These are phyloP conservation scores for Diaporthe longicolla DNA, from an alignment of 2,329 filamentous ascomycete species.

Conservation along the genomic window DNA sequence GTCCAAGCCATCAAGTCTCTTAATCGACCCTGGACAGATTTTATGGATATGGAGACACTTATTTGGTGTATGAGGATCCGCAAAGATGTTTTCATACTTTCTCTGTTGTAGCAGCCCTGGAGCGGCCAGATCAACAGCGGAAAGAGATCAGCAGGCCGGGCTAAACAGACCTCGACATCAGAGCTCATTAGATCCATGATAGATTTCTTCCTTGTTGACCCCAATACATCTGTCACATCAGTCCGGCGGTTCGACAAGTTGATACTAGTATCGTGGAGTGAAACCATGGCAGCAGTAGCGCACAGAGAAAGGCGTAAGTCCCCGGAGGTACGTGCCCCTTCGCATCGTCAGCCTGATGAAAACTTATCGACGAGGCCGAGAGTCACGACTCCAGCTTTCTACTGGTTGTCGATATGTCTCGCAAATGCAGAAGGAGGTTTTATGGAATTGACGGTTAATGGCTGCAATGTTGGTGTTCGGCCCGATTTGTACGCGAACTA, in stretches of 20 bases:
- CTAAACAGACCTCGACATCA: too few relatives aligned
- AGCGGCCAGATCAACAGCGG: too few relatives aligned
- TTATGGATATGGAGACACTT: too few relatives aligned
- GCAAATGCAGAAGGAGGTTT: not conserved
- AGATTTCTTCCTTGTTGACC: not conserved
- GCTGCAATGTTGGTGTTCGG: constrained; percentile 6
- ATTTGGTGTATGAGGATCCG: too few relatives aligned
- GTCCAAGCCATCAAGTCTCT: too few relatives aligned
- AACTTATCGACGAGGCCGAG: not conserved
- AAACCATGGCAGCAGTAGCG: not conserved
- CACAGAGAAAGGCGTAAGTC: not conserved
- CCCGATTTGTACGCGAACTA: constrained; percentile 2
- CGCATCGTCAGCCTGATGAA: not conserved
- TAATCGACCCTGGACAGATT: too few relatives aligned
- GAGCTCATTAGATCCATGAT: too few relatives aligned
- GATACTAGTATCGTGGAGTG: too few relatives aligned
- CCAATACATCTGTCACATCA: too few relatives aligned
- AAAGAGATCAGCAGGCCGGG: too few relatives aligned
- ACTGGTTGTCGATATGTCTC: not conserved
- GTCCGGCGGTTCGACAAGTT: not conserved
- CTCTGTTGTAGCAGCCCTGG: too few relatives aligned
- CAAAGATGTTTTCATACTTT: too few relatives aligned
- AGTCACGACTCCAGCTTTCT: not conserved
- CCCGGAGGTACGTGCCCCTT: not conserved
- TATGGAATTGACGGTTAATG: not conserved